These are phyloP conservation scores for Isabelozyma pseudorhagii DNA, from an alignment of 805 yeast species.

Conservation along the genomic window DNA sequence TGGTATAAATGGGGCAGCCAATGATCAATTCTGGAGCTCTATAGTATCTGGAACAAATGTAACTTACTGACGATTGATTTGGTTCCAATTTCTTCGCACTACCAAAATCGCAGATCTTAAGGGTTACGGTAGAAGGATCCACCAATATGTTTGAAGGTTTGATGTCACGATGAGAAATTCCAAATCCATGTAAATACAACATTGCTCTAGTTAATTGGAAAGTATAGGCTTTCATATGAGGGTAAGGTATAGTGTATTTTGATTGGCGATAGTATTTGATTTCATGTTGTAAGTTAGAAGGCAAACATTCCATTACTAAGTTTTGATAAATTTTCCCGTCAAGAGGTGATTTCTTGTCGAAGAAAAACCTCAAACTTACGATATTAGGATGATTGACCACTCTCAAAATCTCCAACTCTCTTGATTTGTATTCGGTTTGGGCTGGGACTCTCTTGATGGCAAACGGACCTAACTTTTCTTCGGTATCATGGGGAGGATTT, in stretches of 20 bases:
- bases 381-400: conserved; percentile 79
- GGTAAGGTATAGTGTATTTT: conserved; percentile 61
- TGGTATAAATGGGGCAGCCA: conserved; percentile 83
- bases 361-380: conserved; percentile 64
- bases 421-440: conserved; percentile 78
- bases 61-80: conserved; percentile 85
- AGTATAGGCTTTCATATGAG: conserved; percentile 72
- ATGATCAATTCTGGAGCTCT: conserved; percentile 95
- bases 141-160: conserved; percentile 80
- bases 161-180: conserved; percentile 80
- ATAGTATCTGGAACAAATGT: conserved; percentile 93
- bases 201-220: conserved; percentile 81
- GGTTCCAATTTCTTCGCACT: conserved; percentile 77
- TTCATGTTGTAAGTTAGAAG: conserved; percentile 75
- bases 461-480: conserved; percentile 71
- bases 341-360: conserved; percentile 54
- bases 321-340: conserved; percentile 74
- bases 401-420: conserved; percentile 76
- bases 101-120: conserved; percentile 84
- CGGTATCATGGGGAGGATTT: conserved; percentile 10
- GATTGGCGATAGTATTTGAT: conserved; percentile 65
- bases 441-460: conserved; percentile 86
- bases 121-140: conserved; percentile 61
- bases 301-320: conserved; percentile 83
- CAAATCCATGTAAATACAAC: conserved; percentile 77